Conservation (phyloP, 1,139 yeast genomes). For the Insectozyma bohioensis region DNA sequence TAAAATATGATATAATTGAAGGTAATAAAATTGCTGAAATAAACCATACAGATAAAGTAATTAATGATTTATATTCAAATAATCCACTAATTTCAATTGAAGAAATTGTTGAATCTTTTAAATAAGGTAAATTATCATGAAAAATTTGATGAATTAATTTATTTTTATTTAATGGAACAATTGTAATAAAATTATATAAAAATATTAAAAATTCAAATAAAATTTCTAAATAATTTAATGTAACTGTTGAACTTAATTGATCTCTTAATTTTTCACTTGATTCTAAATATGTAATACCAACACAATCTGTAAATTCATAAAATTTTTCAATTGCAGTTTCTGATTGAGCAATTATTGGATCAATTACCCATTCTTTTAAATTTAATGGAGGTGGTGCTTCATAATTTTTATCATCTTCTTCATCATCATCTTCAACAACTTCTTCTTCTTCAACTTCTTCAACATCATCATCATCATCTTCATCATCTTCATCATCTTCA, state of each 20-base stretch:
- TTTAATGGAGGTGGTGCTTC: constrained; percentile 43
- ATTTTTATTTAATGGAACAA: constrained; percentile 41
- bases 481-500: constrained; percentile 14
- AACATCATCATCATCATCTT: constrained; percentile 21
- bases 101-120: constrained; percentile 23
- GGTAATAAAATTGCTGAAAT: constrained; percentile 45
- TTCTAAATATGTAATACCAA: constrained; percentile 42
- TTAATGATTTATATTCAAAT: constrained; percentile 25
- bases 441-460: constrained; percentile 26
- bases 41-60: constrained; percentile 44
- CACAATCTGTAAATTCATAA: constrained; percentile 36
- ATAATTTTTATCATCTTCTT: constrained; percentile 30
- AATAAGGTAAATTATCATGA: constrained; percentile 34
- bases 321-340: constrained; percentile 30
- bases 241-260: constrained; percentile 46
- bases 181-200: constrained; percentile 34
- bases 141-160: constrained; percentile 38
- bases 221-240: constrained; percentile 45
- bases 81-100: constrained; percentile 40
- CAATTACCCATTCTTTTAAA: constrained; percentile 37
- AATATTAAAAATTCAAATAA: constrained; percentile 38
- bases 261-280: constrained; percentile 50
- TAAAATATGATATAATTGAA: constrained; percentile 45
- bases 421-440: constrained; percentile 26
- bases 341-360: constrained; percentile 35